These are phyloP conservation scores for Entonaema liquescens DNA, from an alignment of 495 filamentous ascomycete species.

Conservation along the genomic window DNA sequence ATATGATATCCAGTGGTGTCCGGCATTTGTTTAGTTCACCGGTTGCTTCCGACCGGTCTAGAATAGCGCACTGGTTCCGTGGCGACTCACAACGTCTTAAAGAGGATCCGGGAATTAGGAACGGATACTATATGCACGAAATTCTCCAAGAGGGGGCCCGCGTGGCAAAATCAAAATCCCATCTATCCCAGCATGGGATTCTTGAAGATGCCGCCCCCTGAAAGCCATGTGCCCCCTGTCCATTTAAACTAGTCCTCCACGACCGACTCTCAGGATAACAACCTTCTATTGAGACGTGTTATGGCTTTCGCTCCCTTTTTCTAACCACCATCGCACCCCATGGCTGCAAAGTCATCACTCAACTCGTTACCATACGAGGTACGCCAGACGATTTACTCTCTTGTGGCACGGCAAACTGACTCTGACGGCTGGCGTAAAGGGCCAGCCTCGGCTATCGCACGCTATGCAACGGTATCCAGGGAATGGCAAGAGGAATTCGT, in stretches of 20 bases:
- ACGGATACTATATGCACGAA: constrained; percentile 15
- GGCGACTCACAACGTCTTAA: constrained; percentile 7
- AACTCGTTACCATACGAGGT: constrained; percentile 41
- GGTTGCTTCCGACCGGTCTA: constrained; percentile 27
- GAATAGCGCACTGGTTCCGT: constrained; percentile 10
- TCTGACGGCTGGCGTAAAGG: constrained; percentile 5
- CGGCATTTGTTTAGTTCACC: neutral
- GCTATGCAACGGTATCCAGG: constrained; percentile 28
- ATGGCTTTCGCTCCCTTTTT: neutral
- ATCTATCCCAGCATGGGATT: constrained; percentile 29
- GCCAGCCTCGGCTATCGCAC: constrained; percentile 10
- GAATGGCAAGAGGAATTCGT: constrained; percentile 39
- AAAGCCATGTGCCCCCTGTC: neutral
- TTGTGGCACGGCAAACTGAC: constrained; percentile 31
- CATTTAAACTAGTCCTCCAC: constrained; percentile 13
- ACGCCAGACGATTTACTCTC: constrained; percentile 36
- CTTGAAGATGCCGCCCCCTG: constrained; percentile 17
- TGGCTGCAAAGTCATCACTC: constrained; percentile 26
- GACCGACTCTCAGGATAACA: neutral
- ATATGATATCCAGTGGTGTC: neutral
- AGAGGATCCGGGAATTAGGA: constrained; percentile 26
- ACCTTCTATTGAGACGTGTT: neutral
- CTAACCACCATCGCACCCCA: constrained; percentile 4
- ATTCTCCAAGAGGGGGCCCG: constrained; percentile 19
- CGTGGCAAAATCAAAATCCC: constrained; percentile 33